Evolutionary conservation across 1,139 yeast species (phyloP).

Genomic region (Magnusiomyces tetraspermus): DNA sequence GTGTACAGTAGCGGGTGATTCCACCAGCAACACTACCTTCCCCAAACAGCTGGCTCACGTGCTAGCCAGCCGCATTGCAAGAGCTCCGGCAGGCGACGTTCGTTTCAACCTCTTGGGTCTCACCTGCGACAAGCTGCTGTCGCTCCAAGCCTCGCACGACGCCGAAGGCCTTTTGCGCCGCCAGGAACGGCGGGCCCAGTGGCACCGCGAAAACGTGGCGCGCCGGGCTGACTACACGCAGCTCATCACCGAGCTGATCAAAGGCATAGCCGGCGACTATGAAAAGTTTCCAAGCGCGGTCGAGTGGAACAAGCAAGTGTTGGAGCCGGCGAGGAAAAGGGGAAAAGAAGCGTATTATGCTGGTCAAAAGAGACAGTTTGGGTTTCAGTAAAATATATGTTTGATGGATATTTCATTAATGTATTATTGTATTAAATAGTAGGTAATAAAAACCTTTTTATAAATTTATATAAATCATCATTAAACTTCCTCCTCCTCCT

Average conservation of each 20-base stretch:
- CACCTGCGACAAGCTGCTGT: constrained; percentile 42
- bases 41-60: constrained; percentile 32
- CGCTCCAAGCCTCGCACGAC: constrained; percentile 37
- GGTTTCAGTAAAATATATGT: not conserved
- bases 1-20: constrained; percentile 31
- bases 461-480: not conserved
- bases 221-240: constrained; percentile 52
- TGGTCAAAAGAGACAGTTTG: not conserved
- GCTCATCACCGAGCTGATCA: constrained; percentile 41
- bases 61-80: constrained; percentile 39
- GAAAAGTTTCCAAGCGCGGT: constrained; percentile 29
- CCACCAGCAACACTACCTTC: constrained; percentile 24
- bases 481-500: no score
- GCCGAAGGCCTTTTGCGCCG: constrained; percentile 26
- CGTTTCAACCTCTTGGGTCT: constrained; percentile 54
- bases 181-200: constrained; percentile 36
- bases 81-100: constrained; percentile 42
- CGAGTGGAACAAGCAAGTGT: constrained; percentile 38
- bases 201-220: constrained; percentile 38
- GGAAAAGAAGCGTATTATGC: constrained; percentile 7
- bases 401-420: not conserved
- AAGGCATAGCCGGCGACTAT: constrained; percentile 28
- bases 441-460: not conserved
- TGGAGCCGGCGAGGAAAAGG: constrained; percentile 29
- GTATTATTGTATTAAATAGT: no score